Conservation (phyloP, 2,329 filamentous ascomycete genomes). For the Diaporthe aspalathi region DNA sequence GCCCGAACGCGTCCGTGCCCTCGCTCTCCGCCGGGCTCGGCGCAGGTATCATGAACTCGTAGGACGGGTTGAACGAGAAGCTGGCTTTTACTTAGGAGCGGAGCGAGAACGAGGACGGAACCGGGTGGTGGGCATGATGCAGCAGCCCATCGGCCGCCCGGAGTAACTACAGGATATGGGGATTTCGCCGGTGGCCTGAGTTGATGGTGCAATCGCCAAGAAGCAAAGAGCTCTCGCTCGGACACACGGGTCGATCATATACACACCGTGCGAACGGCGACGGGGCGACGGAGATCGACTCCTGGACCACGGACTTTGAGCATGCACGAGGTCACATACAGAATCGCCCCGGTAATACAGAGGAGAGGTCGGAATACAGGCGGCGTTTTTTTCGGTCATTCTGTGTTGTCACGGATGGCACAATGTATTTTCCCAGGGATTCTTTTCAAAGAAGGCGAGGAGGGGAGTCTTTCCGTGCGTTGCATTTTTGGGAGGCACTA, state of each 20-base stretch:
- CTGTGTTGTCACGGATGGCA: not conserved
- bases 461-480: not conserved
- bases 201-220: not conserved
- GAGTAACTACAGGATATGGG: not conserved
- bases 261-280: not conserved
- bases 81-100: not conserved
- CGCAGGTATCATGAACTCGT: constrained; percentile 34
- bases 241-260: not conserved
- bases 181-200: not conserved
- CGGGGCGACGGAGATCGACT: not conserved
- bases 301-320: not conserved
- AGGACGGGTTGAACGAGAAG: constrained; percentile 13
- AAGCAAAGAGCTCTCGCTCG: not conserved
- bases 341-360: not conserved
- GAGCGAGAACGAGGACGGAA: not conserved
- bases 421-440: constrained; percentile 7
- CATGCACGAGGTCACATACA: not conserved
- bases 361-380: not conserved
- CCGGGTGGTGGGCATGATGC: not conserved
- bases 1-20: constrained; percentile 27
- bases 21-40: constrained; percentile 33
- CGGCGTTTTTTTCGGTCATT: constrained; percentile 23
- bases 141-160: not conserved
- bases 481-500: not conserved
- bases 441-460: not conserved